Percentiles rank a stretch among this genome's conserved stretches.
These are phyloP conservation scores for Rhizophagus sp. DNA, from an alignment of 192 early-diverging fungal genomes.

Conservation along the genomic window DNA sequence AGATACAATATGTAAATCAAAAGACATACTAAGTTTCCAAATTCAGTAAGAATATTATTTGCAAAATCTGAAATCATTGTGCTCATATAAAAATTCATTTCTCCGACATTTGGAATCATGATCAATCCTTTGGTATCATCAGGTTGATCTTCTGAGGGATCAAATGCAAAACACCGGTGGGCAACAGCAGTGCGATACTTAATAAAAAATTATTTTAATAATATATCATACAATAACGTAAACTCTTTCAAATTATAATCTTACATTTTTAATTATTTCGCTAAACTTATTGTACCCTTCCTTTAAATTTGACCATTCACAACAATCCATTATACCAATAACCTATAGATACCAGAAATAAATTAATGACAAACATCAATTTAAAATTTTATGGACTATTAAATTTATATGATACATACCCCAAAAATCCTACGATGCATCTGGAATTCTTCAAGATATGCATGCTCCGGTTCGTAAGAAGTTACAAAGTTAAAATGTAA, in stretches of 20 bases:
- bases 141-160: conserved; percentile 71
- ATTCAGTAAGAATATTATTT: conserved; percentile 67
- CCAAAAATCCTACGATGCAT: conserved; percentile 73
- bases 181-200: conserved; percentile 74
- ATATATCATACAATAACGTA: neutral
- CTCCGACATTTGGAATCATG: conserved; percentile 80
- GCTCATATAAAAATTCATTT: conserved; percentile 72
- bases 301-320: conserved; percentile 61
- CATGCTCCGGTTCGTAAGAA: conserved; percentile 64
- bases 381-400: neutral
- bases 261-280: conserved; percentile 60
- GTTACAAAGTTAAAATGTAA: conserved; percentile 74
- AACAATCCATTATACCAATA: conserved; percentile 81
- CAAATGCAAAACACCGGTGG: conserved; percentile 78
- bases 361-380: neutral
- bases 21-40: conserved; percentile 60
- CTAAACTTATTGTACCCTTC: conserved; percentile 65
- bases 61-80: conserved; percentile 81
- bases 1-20: neutral
- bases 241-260: neutral
- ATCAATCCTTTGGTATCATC: conserved; percentile 75
- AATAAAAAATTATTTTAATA: neutral
- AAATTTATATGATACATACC: conserved; percentile 38
- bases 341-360: conserved; percentile 47
- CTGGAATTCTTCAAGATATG: conserved; percentile 77